Evolutionary conservation across 2,329 filamentous ascomycete genomes (phyloP).

Genomic region (Metarhizium rileyi): DNA sequence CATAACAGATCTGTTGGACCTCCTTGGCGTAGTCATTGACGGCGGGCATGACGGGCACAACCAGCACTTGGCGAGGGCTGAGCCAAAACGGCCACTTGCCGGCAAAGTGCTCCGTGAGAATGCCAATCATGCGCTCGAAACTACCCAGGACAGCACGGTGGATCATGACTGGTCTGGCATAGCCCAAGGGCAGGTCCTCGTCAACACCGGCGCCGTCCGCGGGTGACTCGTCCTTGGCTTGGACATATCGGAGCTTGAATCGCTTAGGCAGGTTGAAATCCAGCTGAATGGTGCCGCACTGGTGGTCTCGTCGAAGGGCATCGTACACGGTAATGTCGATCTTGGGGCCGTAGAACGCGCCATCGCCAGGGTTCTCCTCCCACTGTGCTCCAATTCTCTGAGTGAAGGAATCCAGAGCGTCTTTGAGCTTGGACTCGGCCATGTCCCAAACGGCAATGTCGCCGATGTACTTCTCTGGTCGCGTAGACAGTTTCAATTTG

Average conservation of each 20-base stretch:
- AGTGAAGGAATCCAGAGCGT: slow-evolving; percentile 71
- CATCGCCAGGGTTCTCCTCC: slow-evolving; percentile 89
- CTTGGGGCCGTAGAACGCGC: slow-evolving; percentile 97
- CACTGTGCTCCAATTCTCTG: slow-evolving; percentile 54
- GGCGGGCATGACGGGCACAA: slow-evolving; percentile 57
- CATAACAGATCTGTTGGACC: slow-evolving; percentile 58
- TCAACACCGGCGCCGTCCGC: slow-evolving; percentile 35
- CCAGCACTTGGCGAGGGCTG: slow-evolving; percentile 65
- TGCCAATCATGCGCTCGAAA: slow-evolving; percentile 59
- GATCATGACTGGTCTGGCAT: slow-evolving; percentile 75
- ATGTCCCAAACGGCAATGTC: slow-evolving; percentile 80
- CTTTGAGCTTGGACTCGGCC: slow-evolving; percentile 71
- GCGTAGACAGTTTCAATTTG: slow-evolving; percentile 89
- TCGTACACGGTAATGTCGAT: slow-evolving; percentile 95
- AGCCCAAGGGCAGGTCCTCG: slow-evolving; percentile 52
- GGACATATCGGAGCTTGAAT: slow-evolving; percentile 34
- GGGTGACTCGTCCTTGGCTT: slow-evolving; percentile 39
- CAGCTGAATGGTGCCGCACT: slow-evolving; percentile 75
- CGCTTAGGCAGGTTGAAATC: slow-evolving; percentile 64
- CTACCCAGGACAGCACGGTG: slow-evolving; percentile 72
- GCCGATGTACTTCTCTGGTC: slow-evolving; percentile 80
- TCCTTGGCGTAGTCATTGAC: slow-evolving; percentile 71
- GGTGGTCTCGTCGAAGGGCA: slow-evolving; percentile 60
- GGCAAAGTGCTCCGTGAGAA: slow-evolving; percentile 74
- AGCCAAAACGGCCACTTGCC: slow-evolving; percentile 90